phyloP scores from a whole-genome alignment of 345 rosid genomes.

The Kandelia obovata region DNA sequence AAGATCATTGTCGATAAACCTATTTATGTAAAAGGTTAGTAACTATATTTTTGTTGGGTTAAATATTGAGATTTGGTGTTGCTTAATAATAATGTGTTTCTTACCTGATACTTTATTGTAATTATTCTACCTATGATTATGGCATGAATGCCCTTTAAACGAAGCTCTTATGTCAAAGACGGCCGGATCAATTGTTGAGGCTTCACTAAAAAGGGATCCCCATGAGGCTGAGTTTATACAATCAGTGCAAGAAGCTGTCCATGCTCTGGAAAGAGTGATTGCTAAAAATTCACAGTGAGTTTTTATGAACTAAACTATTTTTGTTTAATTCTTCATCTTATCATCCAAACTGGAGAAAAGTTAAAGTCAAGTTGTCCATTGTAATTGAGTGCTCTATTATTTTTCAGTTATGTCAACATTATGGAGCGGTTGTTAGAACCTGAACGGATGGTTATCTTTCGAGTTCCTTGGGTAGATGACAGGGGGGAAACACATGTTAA shows the following conservation, averaged over 20 bases:
- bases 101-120: background rate
- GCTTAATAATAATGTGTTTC: slow-evolving; percentile 1
- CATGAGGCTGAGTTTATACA: slow-evolving; percentile 92
- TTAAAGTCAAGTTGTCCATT: slow-evolving; percentile 2
- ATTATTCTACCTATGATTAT: background rate
- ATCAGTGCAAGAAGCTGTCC: slow-evolving; percentile 92
- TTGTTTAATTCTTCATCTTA: background rate
- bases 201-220: slow-evolving; percentile 88
- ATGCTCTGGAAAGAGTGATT: slow-evolving; percentile 96
- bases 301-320: slow-evolving; percentile 17
- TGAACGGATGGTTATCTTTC: slow-evolving; percentile 82
- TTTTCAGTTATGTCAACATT: slow-evolving; percentile 82
- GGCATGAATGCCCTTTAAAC: slow-evolving; percentile 29
- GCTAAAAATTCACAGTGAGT: slow-evolving; percentile 97
- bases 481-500: slow-evolving; percentile 96
- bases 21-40: slow-evolving; percentile 81
- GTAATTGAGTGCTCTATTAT: slow-evolving; percentile 23
- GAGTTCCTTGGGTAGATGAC: slow-evolving; percentile 99
- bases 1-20: slow-evolving; percentile 86
- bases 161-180: slow-evolving; percentile 99
- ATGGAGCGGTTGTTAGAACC: slow-evolving; percentile 97
- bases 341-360: slow-evolving; percentile 16
- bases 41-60: background rate
- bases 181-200: slow-evolving; percentile 95
- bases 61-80: background rate